Base-by-base conservation (phyloP, 2,329 filamentous ascomycete species). In the Pseudocercospora ulei region DNA sequence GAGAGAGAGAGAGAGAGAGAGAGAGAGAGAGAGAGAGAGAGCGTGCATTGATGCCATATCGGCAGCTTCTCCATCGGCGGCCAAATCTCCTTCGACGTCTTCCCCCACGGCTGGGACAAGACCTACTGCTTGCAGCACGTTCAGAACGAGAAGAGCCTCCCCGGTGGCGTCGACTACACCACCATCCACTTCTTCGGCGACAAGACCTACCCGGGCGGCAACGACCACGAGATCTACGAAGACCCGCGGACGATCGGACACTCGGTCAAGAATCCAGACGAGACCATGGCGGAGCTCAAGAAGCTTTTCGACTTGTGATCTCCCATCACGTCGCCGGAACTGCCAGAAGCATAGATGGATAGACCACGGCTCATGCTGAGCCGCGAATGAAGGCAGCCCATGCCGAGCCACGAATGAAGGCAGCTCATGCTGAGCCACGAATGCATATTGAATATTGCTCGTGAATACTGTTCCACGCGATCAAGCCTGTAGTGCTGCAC, bases 151-250 rank as follows among this genome's bases (percentile, higher is more conserved):
- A 78, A 80, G 55, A 60, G 64, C 11, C 50, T 62, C 61, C 69
- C 73, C 25, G 78, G 75, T 56, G 79, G 80, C 47, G 69, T 92
- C 48, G 67, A 78, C 14, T 96, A 88, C 71, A 83, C 76, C 52
- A 88, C 75, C 28, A 81, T 96, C 53, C 90, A 96, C 71, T 96
- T 96, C 74, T 98, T 96, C 57, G 90, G 90, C 50, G 90, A 98
- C 72, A 98, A 96, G 78, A 83, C 83, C 16, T 78, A 76, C 59
- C 65, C 79, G 62, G 88, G 90, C 48, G 90, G 90, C 46, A 98
- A 96, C 63, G 90, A 98, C 65, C 88, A 79, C 61, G 88, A 96
- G 69, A 95, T 98, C 60, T 96, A 80, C 64, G 70, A 67, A 50
- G 88, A 96, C 61, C 58, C 72, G 38, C 73, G 88, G 57, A 92